Evolutionary conservation across 306 rosid genomes (phyloP).

Genomic region (Gastrolobium villosum): DNA sequence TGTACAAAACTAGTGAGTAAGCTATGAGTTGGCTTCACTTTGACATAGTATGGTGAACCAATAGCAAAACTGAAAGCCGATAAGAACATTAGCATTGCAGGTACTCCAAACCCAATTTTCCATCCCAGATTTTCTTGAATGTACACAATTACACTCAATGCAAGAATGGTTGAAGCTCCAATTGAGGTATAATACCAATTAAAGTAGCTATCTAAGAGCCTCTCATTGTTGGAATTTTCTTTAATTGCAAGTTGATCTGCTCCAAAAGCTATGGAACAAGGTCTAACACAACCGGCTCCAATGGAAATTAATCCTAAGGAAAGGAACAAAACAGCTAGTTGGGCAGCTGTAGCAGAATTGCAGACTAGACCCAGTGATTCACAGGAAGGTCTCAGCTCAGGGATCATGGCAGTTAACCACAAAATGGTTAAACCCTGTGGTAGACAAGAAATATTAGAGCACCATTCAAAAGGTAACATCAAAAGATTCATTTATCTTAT

Average conservation of each 20-base stretch:
- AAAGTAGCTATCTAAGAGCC: slow-evolving; percentile 59
- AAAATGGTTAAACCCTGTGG: slow-evolving; percentile 55
- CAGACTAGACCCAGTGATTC: slow-evolving; percentile 29
- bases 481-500: slow-evolving; percentile 8
- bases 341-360: slow-evolving; percentile 47
- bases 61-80: slow-evolving; percentile 50
- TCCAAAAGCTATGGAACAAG: slow-evolving; percentile 72
- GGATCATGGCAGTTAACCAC: slow-evolving; percentile 64
- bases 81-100: slow-evolving; percentile 51
- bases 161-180: slow-evolving; percentile 46
- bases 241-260: slow-evolving; percentile 57
- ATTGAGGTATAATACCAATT: slow-evolving; percentile 60
- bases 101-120: slow-evolving; percentile 65
- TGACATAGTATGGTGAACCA: slow-evolving; percentile 59
- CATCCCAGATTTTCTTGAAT: slow-evolving; percentile 67
- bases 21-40: slow-evolving; percentile 45
- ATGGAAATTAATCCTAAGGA: slow-evolving; percentile 62
- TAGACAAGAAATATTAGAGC: slow-evolving; percentile 8
- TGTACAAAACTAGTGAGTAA: slow-evolving; percentile 48
- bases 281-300: slow-evolving; percentile 71
- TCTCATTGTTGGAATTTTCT: slow-evolving; percentile 40
- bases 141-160: slow-evolving; percentile 51
- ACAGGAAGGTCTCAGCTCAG: slow-evolving; percentile 53
- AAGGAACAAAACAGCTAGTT: slow-evolving; percentile 52
- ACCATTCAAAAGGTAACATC: slow-evolving; percentile 8